These are phyloP conservation scores for Vigna hirtella DNA, from an alignment of 306 rosid genomes.

Conservation along the genomic window DNA sequence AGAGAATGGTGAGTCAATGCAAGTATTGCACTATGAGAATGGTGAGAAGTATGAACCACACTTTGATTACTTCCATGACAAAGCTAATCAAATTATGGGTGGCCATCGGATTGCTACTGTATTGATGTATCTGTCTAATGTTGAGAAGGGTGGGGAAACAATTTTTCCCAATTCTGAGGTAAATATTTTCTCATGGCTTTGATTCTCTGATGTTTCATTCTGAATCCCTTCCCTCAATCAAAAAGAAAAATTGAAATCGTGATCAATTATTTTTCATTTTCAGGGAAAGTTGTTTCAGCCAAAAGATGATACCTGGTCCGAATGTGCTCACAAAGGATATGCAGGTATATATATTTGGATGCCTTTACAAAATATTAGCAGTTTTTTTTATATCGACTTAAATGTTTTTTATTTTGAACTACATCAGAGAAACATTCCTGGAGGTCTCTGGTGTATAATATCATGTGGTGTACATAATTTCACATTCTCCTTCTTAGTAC, in stretches of 20 bases:
- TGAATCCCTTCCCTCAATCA: not conserved
- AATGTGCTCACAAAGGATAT: slow-evolving; percentile 82
- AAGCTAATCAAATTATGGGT: slow-evolving; percentile 74
- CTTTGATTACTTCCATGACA: slow-evolving; percentile 86
- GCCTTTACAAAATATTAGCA: not conserved
- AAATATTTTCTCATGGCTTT: slow-evolving; percentile 39
- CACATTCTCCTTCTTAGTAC: not conserved
- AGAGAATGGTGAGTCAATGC: slow-evolving; percentile 94
- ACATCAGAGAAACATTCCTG: slow-evolving; percentile 34
- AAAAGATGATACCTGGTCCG: slow-evolving; percentile 65
- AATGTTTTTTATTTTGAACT: slow-evolving; percentile 7
- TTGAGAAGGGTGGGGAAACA: slow-evolving; percentile 95
- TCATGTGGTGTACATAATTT: slow-evolving; percentile 1
- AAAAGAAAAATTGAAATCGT: slow-evolving; percentile 10
- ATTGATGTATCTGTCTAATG: slow-evolving; percentile 89
- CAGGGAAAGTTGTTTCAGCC: slow-evolving; percentile 61
- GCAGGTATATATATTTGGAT: slow-evolving; percentile 64
- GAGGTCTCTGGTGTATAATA: slow-evolving; percentile 7
- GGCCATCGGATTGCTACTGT: slow-evolving; percentile 96
- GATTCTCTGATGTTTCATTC: slow-evolving; percentile 15
- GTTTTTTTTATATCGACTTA: not conserved
- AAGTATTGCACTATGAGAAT: slow-evolving; percentile 80
- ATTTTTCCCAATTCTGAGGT: slow-evolving; percentile 84
- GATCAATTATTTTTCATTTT: slow-evolving; percentile 35
- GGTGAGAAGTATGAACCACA: slow-evolving; percentile 96